phyloP scores from a whole-genome alignment of 345 rosid genomes.

The Eucalyptus marginata region DNA sequence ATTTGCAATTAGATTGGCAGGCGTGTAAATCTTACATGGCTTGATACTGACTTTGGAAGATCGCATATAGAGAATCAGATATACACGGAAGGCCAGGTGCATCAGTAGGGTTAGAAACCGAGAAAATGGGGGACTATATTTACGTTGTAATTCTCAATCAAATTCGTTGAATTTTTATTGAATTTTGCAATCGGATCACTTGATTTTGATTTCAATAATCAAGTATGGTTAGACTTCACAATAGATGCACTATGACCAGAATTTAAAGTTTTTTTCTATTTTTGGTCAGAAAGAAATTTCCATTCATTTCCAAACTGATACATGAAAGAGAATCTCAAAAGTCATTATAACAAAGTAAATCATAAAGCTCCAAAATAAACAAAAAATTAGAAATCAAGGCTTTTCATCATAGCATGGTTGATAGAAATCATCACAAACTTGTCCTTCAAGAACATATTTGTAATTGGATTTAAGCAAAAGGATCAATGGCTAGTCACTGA shows the following conservation, averaged over 20 bases:
- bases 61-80: neutral
- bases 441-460: too few species aligned
- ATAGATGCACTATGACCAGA: neutral
- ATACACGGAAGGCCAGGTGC: neutral
- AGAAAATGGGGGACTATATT: neutral
- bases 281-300: too few species aligned
- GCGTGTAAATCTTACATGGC: neutral
- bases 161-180: neutral
- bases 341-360: too few species aligned
- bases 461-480: too few species aligned
- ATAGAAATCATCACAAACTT: too few species aligned
- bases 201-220: neutral
- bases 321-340: too few species aligned
- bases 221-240: neutral
- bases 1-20: neutral
- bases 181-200: neutral
- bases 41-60: too few species aligned
- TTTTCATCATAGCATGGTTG: too few species aligned
- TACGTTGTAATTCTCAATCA: neutral
- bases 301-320: too few species aligned
- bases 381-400: too few species aligned
- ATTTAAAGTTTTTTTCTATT: neutral
- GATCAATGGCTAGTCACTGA: accelerated
- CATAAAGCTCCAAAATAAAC: too few species aligned
- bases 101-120: neutral